Base-by-base conservation (phyloP, 345 rosid species). In the Noccaea caerulescens region DNA sequence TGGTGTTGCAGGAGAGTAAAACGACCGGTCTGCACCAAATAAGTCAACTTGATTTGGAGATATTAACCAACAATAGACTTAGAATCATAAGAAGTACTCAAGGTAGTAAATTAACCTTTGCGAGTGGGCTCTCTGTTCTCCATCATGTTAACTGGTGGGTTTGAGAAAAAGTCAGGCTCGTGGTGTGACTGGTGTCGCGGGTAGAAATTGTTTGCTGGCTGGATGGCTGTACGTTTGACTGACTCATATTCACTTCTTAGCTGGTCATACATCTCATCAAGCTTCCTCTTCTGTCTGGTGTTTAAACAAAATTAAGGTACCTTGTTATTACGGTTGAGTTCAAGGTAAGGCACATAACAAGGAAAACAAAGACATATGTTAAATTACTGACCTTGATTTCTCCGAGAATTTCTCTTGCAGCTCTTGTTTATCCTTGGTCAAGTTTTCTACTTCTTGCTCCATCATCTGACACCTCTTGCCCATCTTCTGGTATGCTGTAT, bases 251-350 rank as follows among this genome's bases (percentile, higher is more conserved):
- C 96, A 56, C 76, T 88, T 76, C 92, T 84, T 80, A 94, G 66
- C 62, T 85, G 95, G 72, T 94, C 99, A 69, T 94, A 91, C 96
- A 94, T 94, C 80, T 94, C 99, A 73, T 94, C 99, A 46, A 89
- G 96, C 75, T 89, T 94, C 73, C 96, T 88, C 90, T 94, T 94
- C 83, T 89, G 96, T 79, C 97, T 91, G 88, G 52, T 62, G 76
- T 68, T 63, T 12, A 37, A 60, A 11, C 12, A 60, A 63, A 72
- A 13, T 58, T 13, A 38, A 16, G 18, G 44, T 46, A 60, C 37
- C 38, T 52, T 53, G 18, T 47, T 36, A 51, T 54, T 37, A 63
- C 63, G 43, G 52, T 53, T 58, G 63, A 49, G 55, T 52, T 72
- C 61, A 54, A 33, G 7, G n/a, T 49, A 38, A 42, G 50, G 32